Percentiles rank a stretch among this genome's conserved stretches.
phyloP scores from a whole-genome alignment of 1,139 yeast species.

The Nakaseomyces delphensis region DNA sequence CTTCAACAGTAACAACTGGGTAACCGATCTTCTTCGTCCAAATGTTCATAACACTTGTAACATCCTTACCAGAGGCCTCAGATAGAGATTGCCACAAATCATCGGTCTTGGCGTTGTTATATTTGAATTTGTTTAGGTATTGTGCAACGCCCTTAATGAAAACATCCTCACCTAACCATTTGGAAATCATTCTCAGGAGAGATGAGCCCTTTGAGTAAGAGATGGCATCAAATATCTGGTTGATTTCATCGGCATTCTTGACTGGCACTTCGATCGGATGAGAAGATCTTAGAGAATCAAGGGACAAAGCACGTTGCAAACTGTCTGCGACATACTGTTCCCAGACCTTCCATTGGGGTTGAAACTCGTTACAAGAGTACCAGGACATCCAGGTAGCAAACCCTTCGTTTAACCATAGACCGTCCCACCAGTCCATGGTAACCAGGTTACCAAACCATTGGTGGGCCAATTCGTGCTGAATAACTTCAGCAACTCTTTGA shows the following conservation, averaged over 20 bases:
- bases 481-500: conserved; percentile 68
- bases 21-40: conserved; percentile 77
- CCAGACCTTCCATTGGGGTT: conserved; percentile 64
- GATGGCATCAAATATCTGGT: conserved; percentile 70
- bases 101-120: conserved; percentile 61
- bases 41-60: conserved; percentile 56
- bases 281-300: conserved; percentile 64
- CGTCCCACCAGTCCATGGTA: conserved; percentile 85
- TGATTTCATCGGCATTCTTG: conserved; percentile 61
- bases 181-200: conserved; percentile 59
- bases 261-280: conserved; percentile 78
- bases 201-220: conserved; percentile 75
- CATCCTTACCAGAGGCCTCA: conserved; percentile 63
- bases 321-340: conserved; percentile 49
- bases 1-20: conserved; percentile 58
- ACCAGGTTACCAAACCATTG: conserved; percentile 82
- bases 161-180: conserved; percentile 55
- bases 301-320: conserved; percentile 50
- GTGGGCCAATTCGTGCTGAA: conserved; percentile 74
- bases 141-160: conserved; percentile 64
- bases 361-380: conserved; percentile 34
- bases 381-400: conserved; percentile 78
- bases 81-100: conserved; percentile 74
- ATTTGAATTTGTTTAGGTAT: conserved; percentile 59
- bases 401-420: conserved; percentile 75